Conservation (phyloP, 805 yeast genomes). For the Yueomyces sp. region DNA sequence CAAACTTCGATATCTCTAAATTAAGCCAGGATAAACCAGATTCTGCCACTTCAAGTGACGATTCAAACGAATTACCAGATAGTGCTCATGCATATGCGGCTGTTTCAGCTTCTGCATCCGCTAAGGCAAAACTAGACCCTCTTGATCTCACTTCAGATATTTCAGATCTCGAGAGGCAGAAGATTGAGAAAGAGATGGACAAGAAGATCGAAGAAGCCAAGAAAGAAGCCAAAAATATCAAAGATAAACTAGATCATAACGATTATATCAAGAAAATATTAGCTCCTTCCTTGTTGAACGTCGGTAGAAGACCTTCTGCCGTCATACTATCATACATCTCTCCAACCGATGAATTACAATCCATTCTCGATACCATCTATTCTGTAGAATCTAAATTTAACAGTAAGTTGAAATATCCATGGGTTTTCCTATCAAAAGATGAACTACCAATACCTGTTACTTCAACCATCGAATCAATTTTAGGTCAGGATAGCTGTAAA, state of each 20-base stretch:
- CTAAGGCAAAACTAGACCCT: too few relatives aligned
- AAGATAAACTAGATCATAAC: constrained; percentile 1
- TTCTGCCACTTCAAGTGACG: too few relatives aligned
- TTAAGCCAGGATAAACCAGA: not conserved
- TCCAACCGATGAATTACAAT: constrained; percentile 46
- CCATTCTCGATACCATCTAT: constrained; percentile 45
- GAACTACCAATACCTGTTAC: constrained; percentile 45
- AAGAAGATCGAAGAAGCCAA: not conserved
- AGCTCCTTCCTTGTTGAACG: constrained; percentile 8
- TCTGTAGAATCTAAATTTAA: constrained; percentile 73
- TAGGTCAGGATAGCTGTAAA: constrained; percentile 15
- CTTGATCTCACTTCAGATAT: too few relatives aligned
- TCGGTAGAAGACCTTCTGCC: constrained; percentile 13
- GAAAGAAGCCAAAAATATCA: constrained; percentile 1
- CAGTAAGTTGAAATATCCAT: constrained; percentile 59
- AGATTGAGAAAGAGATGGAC: not conserved
- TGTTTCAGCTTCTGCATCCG: too few relatives aligned
- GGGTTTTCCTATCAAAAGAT: constrained; percentile 84
- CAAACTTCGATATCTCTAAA: too few relatives aligned
- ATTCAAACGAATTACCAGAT: too few relatives aligned
- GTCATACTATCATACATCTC: constrained; percentile 39
- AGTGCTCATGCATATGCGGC: too few relatives aligned
- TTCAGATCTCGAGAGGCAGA: not conserved
- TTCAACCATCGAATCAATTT: not conserved
- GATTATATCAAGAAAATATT: constrained; percentile 4